Evolutionary conservation across 345 rosid species (phyloP).

Genomic region (Turnera subulata): DNA sequence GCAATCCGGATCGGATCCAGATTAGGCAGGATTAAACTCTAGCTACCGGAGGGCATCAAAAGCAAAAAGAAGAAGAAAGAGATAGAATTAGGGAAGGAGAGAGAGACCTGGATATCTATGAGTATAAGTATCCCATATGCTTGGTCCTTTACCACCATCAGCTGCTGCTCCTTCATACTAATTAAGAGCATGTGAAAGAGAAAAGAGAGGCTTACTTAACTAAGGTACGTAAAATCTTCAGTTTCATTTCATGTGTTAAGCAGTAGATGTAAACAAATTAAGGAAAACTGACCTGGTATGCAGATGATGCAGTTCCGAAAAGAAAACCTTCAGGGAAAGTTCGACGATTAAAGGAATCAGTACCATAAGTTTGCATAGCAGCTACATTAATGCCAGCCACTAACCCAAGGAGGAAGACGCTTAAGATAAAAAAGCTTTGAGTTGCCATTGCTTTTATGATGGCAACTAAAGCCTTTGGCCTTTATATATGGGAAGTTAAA

Average conservation of each 20-base stretch:
- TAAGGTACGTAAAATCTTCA: background rate
- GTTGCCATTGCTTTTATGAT: too few species aligned
- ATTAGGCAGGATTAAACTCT: too few species aligned
- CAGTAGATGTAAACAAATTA: background rate
- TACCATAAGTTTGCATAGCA: background rate
- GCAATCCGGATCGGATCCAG: too few species aligned
- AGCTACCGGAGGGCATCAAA: too few species aligned
- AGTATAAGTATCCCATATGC: slow-evolving; percentile 11
- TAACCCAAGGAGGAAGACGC: too few species aligned
- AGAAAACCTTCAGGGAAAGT: slow-evolving; percentile 17
- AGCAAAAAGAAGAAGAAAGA: background rate
- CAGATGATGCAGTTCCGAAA: slow-evolving; percentile 20
- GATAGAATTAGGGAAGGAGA: too few species aligned
- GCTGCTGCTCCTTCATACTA: background rate
- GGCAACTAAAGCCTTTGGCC: too few species aligned
- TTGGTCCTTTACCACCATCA: background rate
- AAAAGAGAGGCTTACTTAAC: too few species aligned
- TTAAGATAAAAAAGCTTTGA: too few species aligned
- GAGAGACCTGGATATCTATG: slow-evolving; percentile 14
- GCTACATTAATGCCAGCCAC: background rate
- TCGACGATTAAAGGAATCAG: slow-evolving; percentile 2
- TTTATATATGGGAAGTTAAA: too few species aligned
- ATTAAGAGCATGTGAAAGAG: too few species aligned
- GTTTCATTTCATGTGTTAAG: too few species aligned
- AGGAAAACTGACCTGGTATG: slow-evolving; percentile 15